A percentile compares a stretch with the other conserved stretches of the same genome.
phyloP scores from a whole-genome alignment of 169 alveolate species.

The Cryptosporidium ubiquitum region DNA sequence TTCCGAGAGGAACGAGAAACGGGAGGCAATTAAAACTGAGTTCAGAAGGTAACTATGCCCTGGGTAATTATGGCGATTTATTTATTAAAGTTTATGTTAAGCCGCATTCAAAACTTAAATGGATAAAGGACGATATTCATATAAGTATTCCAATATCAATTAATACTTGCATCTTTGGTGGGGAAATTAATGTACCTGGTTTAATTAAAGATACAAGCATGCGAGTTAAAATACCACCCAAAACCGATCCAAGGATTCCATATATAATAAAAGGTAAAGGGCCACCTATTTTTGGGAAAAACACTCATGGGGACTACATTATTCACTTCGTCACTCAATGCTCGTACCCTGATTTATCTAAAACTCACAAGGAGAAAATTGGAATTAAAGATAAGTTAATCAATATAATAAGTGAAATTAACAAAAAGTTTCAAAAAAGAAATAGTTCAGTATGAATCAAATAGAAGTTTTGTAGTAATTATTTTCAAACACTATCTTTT shows the following conservation, averaged over 20 bases:
- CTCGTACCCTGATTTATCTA: background rate
- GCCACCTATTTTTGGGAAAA: conserved; percentile 85
- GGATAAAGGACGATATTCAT: conserved; percentile 90
- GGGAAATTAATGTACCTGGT: conserved; percentile 84
- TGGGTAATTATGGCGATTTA: conserved; percentile 87
- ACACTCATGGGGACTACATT: conserved; percentile 84
- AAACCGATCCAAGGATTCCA: conserved; percentile 83
- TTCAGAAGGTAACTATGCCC: conserved; percentile 87
- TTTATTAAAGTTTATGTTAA: conserved; percentile 85
- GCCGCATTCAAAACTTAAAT: conserved; percentile 85
- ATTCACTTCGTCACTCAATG: conserved; percentile 78
- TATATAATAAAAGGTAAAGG: conserved; percentile 85
- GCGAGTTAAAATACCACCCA: conserved; percentile 81
- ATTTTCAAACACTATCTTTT: background rate
- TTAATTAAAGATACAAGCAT: conserved; percentile 81
- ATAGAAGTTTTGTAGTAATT: background rate
- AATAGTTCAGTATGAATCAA: background rate
- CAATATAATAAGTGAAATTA: background rate
- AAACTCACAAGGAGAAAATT: background rate
- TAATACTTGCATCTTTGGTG: conserved; percentile 85
- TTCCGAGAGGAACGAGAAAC: conserved; percentile 86
- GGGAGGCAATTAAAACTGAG: conserved; percentile 89
- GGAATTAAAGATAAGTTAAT: conserved; percentile 7
- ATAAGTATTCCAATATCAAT: conserved; percentile 87
- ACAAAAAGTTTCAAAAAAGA: background rate